A percentile compares a stretch with the other conserved stretches of the same genome.
Evolutionary conservation across 495 filamentous ascomycete genomes (phyloP).

Genomic region (Trichoderma reesei): DNA sequence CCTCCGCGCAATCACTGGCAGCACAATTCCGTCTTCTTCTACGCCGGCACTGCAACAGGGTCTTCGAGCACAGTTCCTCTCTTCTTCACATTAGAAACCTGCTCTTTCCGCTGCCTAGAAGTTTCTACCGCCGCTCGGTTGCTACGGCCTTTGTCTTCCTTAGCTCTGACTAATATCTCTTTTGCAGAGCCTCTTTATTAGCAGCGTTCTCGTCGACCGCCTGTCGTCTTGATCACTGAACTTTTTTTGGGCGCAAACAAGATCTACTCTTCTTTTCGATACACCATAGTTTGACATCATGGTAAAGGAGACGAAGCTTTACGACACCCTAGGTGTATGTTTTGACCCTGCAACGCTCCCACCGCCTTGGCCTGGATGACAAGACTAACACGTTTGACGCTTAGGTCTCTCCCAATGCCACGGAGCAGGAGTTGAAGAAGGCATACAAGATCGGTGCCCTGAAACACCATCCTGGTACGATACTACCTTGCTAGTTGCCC

Average conservation of each 20-base stretch:
- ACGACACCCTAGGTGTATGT: slow-evolving; percentile 79
- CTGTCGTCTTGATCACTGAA: not conserved
- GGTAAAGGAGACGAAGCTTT: slow-evolving; percentile 85
- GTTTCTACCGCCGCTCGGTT: not conserved
- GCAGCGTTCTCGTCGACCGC: not conserved
- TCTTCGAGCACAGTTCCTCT: not conserved
- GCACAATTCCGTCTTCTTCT: not conserved
- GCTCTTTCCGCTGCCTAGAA: not conserved
- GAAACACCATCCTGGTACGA: slow-evolving; percentile 81
- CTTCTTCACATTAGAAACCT: not conserved
- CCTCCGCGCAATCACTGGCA: not conserved
- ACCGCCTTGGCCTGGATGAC: not conserved
- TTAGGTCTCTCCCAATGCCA: slow-evolving; percentile 61
- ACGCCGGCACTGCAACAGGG: not conserved
- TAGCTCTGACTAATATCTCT: not conserved
- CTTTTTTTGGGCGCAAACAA: not conserved
- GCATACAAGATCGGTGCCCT: slow-evolving; percentile 86
- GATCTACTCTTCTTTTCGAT: not conserved
- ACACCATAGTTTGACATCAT: slow-evolving; percentile 32
- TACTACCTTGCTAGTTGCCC: slow-evolving; percentile 11
- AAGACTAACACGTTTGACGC: slow-evolving; percentile 20
- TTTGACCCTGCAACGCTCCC: slow-evolving; percentile 1
- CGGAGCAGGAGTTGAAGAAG: slow-evolving; percentile 73
- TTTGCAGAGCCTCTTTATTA: not conserved
- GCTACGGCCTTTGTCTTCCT: not conserved